Evolutionary conservation across 2,329 filamentous ascomycete species (phyloP), one percentile per base, ranked within the genome.

Genomic region (Fusarium nanum): DNA sequence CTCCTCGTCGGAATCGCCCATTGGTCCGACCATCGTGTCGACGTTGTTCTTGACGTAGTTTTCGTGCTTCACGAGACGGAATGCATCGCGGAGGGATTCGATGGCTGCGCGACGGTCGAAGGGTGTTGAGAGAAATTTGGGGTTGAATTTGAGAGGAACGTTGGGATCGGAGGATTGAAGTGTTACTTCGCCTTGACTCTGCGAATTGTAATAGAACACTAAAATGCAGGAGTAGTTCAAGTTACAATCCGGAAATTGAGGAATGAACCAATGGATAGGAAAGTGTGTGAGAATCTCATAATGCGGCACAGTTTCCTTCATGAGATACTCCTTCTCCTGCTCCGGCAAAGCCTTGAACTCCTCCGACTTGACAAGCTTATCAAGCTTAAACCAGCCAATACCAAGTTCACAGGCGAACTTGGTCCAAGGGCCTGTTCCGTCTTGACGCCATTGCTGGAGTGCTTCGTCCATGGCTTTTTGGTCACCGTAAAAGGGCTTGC

Each of bases 211-310:
- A 22, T 84, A 67, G 66, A 87, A 86, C 1, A 84, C 80, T 0
- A 82, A 63, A 6, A 86, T 64, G 30, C 78, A 81, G 1, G 80
- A 76, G 70, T 85, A 85, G 78, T 80, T 81, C 18, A 82, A 78
- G 7, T 76, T 73, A 3, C 75, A 70, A 6, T 73, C 54, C 0
- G 80, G 74, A 37, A 83, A 79, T 2, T 77, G 73, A 0, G 84
- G 84, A 1, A 82, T 58, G 56, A 81, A 78, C 73, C 74, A 81
- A 66, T 85, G 84, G 6, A 82, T 68, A 0, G 82, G 81, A 60
- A 83, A 80, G 60, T 86, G 83, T 3, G 80, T 83, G 11, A 84
- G 58, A 18, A 90, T 75, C 69, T 91, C 89, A 67, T 83, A 89
- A 49, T 86, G 83, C 1, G 89, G 89, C 4, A 90, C 81, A 1